phyloP scores from a whole-genome alignment of 495 filamentous ascomycete species.

The Daldinia decipiens region DNA sequence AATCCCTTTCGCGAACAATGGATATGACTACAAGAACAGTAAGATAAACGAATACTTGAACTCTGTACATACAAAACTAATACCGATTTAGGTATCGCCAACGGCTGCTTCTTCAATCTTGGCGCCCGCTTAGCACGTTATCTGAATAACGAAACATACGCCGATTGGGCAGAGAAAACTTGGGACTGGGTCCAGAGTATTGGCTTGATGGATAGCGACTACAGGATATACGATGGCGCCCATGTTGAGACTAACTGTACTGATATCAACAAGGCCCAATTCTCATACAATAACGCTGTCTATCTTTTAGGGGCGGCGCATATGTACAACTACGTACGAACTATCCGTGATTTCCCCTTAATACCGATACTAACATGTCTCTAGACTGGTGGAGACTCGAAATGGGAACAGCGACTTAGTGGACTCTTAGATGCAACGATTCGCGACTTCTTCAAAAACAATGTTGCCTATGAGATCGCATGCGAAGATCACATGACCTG shows the following conservation, averaged over 20 bases:
- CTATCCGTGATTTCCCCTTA: not conserved
- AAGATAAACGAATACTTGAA: conserved; percentile 51
- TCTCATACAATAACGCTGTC: conserved; percentile 80
- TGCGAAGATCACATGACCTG: conserved; percentile 73
- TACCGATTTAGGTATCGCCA: conserved; percentile 63
- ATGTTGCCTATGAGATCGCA: conserved; percentile 73
- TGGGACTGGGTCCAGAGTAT: conserved; percentile 76
- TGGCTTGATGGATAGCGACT: conserved; percentile 70
- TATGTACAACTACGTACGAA: conserved; percentile 77
- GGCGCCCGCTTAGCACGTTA: conserved; percentile 79
- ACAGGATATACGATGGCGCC: conserved; percentile 75
- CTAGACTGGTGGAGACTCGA: conserved; percentile 62
- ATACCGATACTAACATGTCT: conserved; percentile 31
- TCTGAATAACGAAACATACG: conserved; percentile 81
- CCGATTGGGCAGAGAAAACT: conserved; percentile 75
- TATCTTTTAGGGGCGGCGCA: conserved; percentile 77
- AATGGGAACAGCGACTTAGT: conserved; percentile 69
- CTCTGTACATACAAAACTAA: conserved; percentile 20
- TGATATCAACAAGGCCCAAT: conserved; percentile 69
- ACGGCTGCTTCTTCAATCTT: conserved; percentile 85
- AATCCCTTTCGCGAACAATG: conserved; percentile 77
- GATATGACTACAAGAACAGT: conserved; percentile 88
- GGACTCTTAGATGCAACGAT: conserved; percentile 67
- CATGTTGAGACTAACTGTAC: conserved; percentile 71
- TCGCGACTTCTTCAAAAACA: conserved; percentile 66